A percentile compares a stretch with the other conserved stretches of the same genome.
Conservation (phyloP, 140 eudicot species). For the Anethum foeniculum region DNA sequence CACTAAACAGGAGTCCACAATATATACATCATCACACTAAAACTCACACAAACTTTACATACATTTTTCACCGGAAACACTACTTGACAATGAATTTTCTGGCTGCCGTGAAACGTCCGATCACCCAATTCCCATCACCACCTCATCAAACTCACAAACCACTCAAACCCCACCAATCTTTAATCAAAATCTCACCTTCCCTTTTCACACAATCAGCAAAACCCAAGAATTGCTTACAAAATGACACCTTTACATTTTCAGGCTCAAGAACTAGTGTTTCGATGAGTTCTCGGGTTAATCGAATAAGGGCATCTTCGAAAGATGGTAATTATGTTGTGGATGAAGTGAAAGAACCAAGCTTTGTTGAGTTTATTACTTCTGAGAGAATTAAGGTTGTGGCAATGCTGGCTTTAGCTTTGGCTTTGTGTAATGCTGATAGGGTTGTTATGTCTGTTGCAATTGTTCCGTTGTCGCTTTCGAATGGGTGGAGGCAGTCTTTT, state of each 20-base stretch:
- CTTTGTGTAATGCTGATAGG: conserved; percentile 89
- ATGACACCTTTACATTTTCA: background rate
- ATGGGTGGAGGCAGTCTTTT: conserved; percentile 79
- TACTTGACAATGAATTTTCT: conserved; percentile 31
- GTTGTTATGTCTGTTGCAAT: conserved; percentile 96
- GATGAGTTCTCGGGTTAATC: background rate
- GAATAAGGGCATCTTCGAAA: conserved; percentile 35
- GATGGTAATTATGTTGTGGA: conserved; percentile 21
- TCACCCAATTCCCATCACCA: conserved; percentile 16
- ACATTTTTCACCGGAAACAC: background rate
- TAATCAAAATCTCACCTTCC: conserved; percentile 3
- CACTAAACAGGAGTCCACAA: background rate
- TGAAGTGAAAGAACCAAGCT: conserved; percentile 36
- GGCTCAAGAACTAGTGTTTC: conserved; percentile 12
- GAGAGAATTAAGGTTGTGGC: conserved; percentile 97
- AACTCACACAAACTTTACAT: background rate
- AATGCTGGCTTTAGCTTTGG: conserved; percentile 87
- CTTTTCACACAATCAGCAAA: conserved; percentile 13
- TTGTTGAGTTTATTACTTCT: conserved; percentile 77
- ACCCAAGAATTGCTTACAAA: background rate
- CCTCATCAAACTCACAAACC: conserved; percentile 23
- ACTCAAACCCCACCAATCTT: background rate
- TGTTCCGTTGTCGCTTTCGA: conserved; percentile 70
- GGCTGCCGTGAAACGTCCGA: conserved; percentile 25
- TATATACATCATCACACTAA: background rate